phyloP scores from a whole-genome alignment of 2,329 filamentous ascomycete genomes.

The Pyrenophora graminea region DNA sequence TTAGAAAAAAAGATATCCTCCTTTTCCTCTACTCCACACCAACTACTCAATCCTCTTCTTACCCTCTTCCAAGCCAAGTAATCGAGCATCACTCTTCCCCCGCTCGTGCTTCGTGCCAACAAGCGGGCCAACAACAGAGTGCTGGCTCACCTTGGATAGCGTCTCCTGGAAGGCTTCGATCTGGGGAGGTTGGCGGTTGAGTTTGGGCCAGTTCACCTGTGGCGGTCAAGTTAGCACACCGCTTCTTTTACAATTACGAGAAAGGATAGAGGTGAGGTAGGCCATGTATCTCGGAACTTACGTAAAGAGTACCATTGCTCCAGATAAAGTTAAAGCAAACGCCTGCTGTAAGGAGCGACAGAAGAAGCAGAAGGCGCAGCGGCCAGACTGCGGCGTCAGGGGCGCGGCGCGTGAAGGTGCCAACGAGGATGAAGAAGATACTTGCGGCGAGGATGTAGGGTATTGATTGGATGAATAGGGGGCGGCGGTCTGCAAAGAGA shows the following conservation, averaged over 20 bases:
- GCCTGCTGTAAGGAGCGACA: conserved; percentile 72
- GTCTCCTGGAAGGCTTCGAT: conserved; percentile 88
- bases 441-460: conserved; percentile 89
- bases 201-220: conserved; percentile 96
- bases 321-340: conserved; percentile 80
- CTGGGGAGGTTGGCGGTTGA: conserved; percentile 86
- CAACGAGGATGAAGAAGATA: conserved; percentile 79
- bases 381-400: conserved; percentile 80
- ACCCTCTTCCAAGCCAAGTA: conserved; percentile 88
- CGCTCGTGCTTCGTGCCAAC: conserved; percentile 71
- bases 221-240: not conserved
- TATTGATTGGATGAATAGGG: conserved; percentile 87
- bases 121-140: conserved; percentile 77
- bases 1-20: not conserved
- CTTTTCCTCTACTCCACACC: not conserved
- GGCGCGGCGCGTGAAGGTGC: conserved; percentile 70
- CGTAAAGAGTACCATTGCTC: conserved; percentile 88
- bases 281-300: conserved; percentile 57
- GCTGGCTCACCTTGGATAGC: conserved; percentile 78
- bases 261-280: not conserved
- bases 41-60: conserved; percentile 92
- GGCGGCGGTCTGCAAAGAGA: conserved; percentile 82
- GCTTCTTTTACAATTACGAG: no score
- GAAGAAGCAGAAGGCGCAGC: conserved; percentile 76
- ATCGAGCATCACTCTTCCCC: conserved; percentile 78